Percentiles rank a stretch among this genome's conserved stretches.
Conservation (phyloP, 2,329 filamentous ascomycete genomes). For the Sporothrix curviconia region DNA sequence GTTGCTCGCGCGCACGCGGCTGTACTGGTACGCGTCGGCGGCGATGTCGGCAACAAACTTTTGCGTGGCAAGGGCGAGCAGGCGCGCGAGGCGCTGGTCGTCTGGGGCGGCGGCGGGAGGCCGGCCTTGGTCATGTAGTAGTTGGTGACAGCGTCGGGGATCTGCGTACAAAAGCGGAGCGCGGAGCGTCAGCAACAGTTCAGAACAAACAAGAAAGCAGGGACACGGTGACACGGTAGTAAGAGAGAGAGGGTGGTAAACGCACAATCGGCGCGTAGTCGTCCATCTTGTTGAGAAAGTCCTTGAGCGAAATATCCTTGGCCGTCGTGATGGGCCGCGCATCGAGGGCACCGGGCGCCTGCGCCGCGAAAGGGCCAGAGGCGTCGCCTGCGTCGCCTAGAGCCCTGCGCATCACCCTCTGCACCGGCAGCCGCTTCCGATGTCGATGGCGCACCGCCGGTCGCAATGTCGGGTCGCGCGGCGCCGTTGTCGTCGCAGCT, state of each 20-base stretch:
- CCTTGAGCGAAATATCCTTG: conserved; percentile 86
- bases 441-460: not conserved
- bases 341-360: not conserved
- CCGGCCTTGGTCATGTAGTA: conserved; percentile 97
- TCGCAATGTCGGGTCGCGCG: not conserved
- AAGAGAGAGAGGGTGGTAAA: conserved; percentile 16
- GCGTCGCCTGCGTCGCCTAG: conserved; percentile 4
- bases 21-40: conserved; percentile 96
- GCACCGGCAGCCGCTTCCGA: not conserved
- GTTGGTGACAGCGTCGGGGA: conserved; percentile 93
- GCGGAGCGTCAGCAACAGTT: too few species aligned
- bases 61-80: conserved; percentile 94
- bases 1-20: conserved; percentile 87
- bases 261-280: conserved; percentile 94
- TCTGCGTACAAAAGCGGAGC: too few species aligned
- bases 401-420: not conserved
- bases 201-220: not conserved
- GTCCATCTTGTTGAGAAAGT: conserved; percentile 94
- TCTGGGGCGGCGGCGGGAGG: conserved; percentile 85
- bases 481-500: conserved; percentile 6
- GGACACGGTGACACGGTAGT: not conserved
- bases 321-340: conserved; percentile 43
- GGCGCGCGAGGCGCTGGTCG: conserved; percentile 80
- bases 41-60: conserved; percentile 98
- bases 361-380: not conserved